Evolutionary conservation across 768 basidiomycete genomes (phyloP), one percentile per base, ranked within the genome.

Genomic region (Cystobasidiopsis lactophilus): DNA sequence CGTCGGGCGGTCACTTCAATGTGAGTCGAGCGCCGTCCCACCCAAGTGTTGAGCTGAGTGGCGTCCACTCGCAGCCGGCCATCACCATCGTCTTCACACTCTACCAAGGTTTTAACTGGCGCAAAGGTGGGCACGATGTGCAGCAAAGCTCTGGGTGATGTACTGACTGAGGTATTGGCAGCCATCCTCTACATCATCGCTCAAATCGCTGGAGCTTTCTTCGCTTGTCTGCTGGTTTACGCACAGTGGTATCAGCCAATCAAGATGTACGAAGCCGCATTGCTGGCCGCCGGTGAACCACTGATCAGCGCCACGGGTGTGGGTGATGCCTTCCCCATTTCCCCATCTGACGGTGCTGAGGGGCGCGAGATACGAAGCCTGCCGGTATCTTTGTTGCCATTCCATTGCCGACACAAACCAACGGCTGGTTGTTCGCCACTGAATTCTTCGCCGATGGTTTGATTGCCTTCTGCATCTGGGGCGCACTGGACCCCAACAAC

Each of bases 121-220:
- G n/a, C n/a, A n/a, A n/a, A n/a, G n/a, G n/a, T n/a, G n/a, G n/a
- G n/a, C n/a, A n/a, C n/a, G n/a, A n/a, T n/a, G n/a, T n/a, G n/a
- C n/a, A n/a, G n/a, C n/a, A n/a, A n/a, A n/a, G n/a, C n/a, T n/a
- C n/a, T n/a, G n/a, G n/a, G n/a, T n/a, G n/a, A n/a, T n/a, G n/a
- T n/a, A n/a, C n/a, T n/a, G n/a, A n/a, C n/a, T n/a, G n/a, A n/a
- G n/a, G n/a, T n/a, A n/a, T n/a, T n/a, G n/a, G n/a, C n/a, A n/a
- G n/a, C n/a, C n/a, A n/a, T n/a, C n/a, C 79, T 78, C 65, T 80
- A 78, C 60, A 77, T 80, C 53, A 38, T 73, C 13, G 73, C 77
- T 0, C 80, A 82, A 60, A 70, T 78, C 55, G 55, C 78, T 3
- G 80, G 79, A 3, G 75, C 71, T 13, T 79, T 76, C 57, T 62